Base-by-base conservation (phyloP, 176 grass and related monocot species). In the Puccinellia tenuiflora region DNA sequence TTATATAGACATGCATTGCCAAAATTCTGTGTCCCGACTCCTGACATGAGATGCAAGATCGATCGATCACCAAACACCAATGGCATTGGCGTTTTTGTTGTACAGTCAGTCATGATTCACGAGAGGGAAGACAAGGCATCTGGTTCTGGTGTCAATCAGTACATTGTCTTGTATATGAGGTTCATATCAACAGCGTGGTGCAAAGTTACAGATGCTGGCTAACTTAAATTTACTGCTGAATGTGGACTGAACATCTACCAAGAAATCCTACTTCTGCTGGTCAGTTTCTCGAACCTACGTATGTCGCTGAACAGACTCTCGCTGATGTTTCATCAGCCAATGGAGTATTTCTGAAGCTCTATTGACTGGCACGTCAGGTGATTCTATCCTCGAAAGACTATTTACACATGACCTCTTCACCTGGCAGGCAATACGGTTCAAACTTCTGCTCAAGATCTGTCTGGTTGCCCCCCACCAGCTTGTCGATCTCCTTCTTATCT, bases 401-500 rank as follows among this genome's bases (percentile, higher is more conserved):
- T 50, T 57, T 71, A 48, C 42, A 61, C 39, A 54, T 63, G 6
- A 12, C 26, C 6, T 51, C 45, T 17, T 75, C 51, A 14, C 2
- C 55, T 30, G 37, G 76, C 34, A 69, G 8, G 53, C 75, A 50
- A 72, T 83, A 83, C 18, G 53, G 79, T 39, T 87, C 87, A 46
- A 95, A 72, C 84, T 90, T 98, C 73, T 88, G 84, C 60, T 90
- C 38, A 6, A 98, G 88, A 73, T 95, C 84, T 33, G 55, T 50
- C 9, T 79, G 88, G 92, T 90, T 85, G 43, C 84, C 86, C 25
- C 96, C 90, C 0, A 95, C 85, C 45, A 90, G 80, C 85, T 87
- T 91, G 38, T 98, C 88, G 24, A 93, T 56, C 81, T 84, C 85
- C 75, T 90, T 57, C 13, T 85, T 92, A 18, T 86, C 83, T 84